Evolutionary conservation across 2,329 filamentous ascomycete species (phyloP).

Genomic region (Ophiostoma sp.): DNA sequence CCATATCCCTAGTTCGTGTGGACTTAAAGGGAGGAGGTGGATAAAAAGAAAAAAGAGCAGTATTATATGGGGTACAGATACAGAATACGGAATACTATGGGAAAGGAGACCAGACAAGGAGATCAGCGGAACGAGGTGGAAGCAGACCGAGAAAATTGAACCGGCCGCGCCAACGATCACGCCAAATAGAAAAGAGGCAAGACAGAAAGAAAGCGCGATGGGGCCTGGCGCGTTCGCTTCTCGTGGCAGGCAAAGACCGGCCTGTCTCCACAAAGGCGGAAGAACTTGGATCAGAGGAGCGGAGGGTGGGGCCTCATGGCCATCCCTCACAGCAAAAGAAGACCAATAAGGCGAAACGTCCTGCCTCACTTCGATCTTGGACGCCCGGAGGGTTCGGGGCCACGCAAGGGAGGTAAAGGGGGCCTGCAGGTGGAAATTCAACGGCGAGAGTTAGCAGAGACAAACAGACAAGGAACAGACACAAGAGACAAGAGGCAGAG

Average conservation of each 20-base stretch:
- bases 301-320: background rate
- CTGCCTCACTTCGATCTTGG: background rate
- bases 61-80: too few relatives aligned
- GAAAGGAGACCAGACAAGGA: background rate
- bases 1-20: background rate
- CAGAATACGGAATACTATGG: background rate
- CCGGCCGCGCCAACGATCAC: background rate
- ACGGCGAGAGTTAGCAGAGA: conserved; percentile 1
- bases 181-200: background rate
- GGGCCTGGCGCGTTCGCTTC: background rate
- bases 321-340: conserved; percentile 9
- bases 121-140: background rate
- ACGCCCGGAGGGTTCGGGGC: background rate
- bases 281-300: background rate
- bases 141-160: background rate
- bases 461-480: background rate
- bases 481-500: background rate
- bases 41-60: background rate
- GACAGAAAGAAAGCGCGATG: background rate
- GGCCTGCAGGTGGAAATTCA: conserved; percentile 13
- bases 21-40: background rate
- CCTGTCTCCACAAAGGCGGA: background rate
- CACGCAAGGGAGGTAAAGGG: conserved; percentile 11
- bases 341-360: background rate
- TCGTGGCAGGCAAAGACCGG: conserved; percentile 16